Conservation (phyloP, 495 filamentous ascomycete species). For the Hypoxylon trugodes region DNA sequence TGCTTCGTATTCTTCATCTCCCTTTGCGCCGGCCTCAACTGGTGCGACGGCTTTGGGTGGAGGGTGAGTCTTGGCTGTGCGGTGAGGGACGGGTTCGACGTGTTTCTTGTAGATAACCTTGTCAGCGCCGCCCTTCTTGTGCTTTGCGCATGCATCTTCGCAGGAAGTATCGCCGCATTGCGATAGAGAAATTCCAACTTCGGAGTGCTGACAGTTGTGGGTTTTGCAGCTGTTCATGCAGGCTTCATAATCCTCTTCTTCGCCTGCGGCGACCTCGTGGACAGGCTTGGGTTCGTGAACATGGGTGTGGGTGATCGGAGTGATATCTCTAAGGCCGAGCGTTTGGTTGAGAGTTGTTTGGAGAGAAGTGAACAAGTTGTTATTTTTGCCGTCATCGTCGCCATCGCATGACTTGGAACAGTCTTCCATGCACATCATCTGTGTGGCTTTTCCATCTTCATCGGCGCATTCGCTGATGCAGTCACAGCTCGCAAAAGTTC, state of each 20-base stretch:
- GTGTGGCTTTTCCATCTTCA: constrained; percentile 10
- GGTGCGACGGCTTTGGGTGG: neutral
- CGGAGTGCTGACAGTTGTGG: constrained; percentile 17
- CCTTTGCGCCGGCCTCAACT: neutral
- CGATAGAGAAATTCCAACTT: neutral
- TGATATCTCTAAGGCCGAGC: no score
- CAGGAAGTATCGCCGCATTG: constrained; percentile 14
- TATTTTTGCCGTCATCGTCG: constrained; percentile 16
- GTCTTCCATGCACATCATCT: constrained; percentile 16
- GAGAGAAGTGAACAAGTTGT: neutral
- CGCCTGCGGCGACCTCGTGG: neutral
- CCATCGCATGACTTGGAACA: constrained; percentile 18
- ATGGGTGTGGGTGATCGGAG: neutral
- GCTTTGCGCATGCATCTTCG: constrained; percentile 6
- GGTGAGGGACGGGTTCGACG: neutral
- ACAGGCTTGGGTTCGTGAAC: neutral
- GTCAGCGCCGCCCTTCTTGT: neutral
- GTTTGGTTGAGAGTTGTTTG: no score
- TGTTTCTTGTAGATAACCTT: neutral
- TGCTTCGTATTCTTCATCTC: neutral
- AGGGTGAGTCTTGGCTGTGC: neutral
- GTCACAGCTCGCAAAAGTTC: constrained; percentile 15
- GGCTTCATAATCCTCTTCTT: constrained; percentile 9
- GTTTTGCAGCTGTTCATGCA: constrained; percentile 20
- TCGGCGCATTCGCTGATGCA: constrained; percentile 14